A percentile compares a stretch with the other conserved stretches of the same genome.
Conservation (phyloP, 2,329 filamentous ascomycete species). For the Trichoderma semiorbis region DNA sequence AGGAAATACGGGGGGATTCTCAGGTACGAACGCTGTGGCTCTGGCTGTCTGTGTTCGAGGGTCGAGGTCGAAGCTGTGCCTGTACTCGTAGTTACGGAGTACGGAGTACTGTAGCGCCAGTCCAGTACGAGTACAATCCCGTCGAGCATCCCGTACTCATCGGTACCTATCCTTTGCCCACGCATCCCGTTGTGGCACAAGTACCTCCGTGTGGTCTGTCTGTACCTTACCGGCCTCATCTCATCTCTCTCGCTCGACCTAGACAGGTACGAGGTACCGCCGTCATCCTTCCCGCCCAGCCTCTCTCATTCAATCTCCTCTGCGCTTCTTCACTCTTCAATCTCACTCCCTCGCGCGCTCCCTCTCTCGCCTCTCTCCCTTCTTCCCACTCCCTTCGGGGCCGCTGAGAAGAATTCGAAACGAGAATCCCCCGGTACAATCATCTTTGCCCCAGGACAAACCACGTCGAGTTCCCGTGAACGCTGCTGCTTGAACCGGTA, state of each 20-base stretch:
- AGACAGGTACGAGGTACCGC: constrained; percentile 1
- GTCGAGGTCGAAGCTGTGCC: neutral
- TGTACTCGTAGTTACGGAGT: neutral
- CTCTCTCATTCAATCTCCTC: constrained; percentile 7
- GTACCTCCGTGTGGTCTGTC: neutral
- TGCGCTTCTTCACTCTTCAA: constrained; percentile 6
- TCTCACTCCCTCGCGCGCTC: constrained; percentile 13
- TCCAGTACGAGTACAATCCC: neutral
- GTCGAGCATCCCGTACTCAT: neutral
- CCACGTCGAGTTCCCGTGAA: neutral
- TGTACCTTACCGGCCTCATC: neutral
- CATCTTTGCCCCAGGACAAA: neutral
- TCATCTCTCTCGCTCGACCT: neutral
- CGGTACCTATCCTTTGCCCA: neutral
- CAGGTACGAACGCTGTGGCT: constrained; percentile 4
- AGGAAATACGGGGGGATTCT: constrained; percentile 10
- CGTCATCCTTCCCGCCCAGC: constrained; percentile 13
- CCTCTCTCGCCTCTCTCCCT: neutral
- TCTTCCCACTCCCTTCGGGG: constrained; percentile 4
- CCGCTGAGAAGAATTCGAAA: constrained; percentile 12
- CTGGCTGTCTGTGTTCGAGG: neutral
- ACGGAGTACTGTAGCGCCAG: neutral
- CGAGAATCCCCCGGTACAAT: neutral
- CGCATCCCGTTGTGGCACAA: neutral
- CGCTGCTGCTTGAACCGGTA: neutral